Conservation (phyloP, 768 basidiomycete genomes). For the Lentinus tigrinus region DNA sequence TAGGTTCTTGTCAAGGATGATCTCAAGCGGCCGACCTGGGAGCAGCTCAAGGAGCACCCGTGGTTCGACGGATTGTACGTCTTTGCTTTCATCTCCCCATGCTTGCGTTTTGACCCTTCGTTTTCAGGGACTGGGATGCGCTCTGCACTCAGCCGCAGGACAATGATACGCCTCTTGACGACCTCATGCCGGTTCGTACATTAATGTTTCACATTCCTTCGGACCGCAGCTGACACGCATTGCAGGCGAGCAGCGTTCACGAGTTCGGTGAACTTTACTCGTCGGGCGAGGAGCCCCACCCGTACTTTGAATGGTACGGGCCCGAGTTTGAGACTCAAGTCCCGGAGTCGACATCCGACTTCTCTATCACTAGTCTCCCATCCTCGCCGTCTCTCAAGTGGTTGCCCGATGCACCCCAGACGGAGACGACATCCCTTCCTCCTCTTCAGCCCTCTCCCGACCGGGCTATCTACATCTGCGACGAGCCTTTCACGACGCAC, state of each 20-base stretch:
- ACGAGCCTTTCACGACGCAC: not conserved
- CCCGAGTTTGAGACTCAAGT: not conserved
- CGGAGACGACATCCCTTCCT: not conserved
- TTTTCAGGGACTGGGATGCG: not conserved
- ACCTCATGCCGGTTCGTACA: not conserved
- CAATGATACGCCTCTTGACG: not conserved
- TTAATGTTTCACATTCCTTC: not conserved
- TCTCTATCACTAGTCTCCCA: not conserved
- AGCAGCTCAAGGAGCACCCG: slow-evolving; percentile 5
- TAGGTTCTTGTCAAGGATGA: slow-evolving; percentile 11
- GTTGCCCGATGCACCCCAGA: not conserved
- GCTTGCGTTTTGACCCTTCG: not conserved
- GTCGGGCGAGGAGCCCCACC: not conserved
- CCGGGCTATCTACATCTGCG: not conserved
- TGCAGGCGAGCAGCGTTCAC: not conserved
- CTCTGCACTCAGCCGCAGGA: not conserved
- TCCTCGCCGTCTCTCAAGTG: not conserved
- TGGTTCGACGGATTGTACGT: slow-evolving; percentile 8
- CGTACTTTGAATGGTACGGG: not conserved
- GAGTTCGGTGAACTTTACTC: not conserved
- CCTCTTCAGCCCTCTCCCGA: not conserved
- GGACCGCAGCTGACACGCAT: not conserved
- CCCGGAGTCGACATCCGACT: not conserved
- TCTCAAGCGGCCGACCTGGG: not conserved
- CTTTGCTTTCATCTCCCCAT: not conserved